Evolutionary conservation across 805 yeast species (phyloP), one percentile per base, ranked within the genome.

Genomic region (Grigorovia transvaalensis): DNA sequence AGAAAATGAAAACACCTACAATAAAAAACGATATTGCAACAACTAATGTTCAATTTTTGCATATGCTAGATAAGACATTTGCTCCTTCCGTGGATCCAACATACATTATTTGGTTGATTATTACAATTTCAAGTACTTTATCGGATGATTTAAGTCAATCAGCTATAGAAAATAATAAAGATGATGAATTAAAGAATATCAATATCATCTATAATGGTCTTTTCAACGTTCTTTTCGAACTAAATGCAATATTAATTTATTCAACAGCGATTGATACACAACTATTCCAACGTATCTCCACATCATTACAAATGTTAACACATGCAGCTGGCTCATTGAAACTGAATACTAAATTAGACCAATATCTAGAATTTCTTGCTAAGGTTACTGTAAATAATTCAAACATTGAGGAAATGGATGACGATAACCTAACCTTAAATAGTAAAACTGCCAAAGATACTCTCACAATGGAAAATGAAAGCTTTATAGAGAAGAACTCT

Each of bases 311-410:
- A 64, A 82, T 84, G 56, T 73, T 87, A 48, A 80, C 95, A 7
- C 96, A 88, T 63, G 80, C 90, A 0, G 77, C 90, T 0, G 97
- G 97, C 0, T 69, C 88, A 15, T 66, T 89, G n/a, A 82, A 80
- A 0, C 62, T 85, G 12, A 61, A 65, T 1, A 71, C 70, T 0
- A 71, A 83, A 20, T 71, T 95, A 48, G 85, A 88, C 59, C 77
- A 79, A 9, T 76, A 79, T 30, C 56, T 81, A 47, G 56, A 61
- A n/a, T 56, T 74, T n/a, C 73, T 80, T 56, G 71, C 81, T 0
- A 55, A 59, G 13, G 69, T 78, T 1, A 72, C 80, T 1, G 66
- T 80, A 17, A 71, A 70, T 42, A 69, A 76, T 29, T 64, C 62
- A 23, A 47, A 47, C 11, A 18, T 33, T 8, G 35, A 35, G 13